These are phyloP conservation scores for Gracilariopsis chorda DNA, from an alignment of 23 red algal genomes.

Conservation along the genomic window DNA sequence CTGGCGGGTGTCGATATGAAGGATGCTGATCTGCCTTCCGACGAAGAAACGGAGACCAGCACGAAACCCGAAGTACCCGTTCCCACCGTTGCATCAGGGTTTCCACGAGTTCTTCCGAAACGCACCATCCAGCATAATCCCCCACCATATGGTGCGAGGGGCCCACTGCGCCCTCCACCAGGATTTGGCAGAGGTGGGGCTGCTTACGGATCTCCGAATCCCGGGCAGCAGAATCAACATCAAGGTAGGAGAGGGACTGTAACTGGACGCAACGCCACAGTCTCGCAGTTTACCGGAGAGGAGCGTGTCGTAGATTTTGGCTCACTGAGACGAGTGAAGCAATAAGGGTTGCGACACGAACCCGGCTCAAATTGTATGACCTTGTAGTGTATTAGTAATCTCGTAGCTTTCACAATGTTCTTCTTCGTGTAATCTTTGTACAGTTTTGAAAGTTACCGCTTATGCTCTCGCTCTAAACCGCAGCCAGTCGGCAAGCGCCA, in stretches of 20 bases:
- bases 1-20: background rate
- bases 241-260: background rate
- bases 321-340: conserved; percentile 35
- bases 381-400: background rate
- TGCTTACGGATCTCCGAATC: background rate
- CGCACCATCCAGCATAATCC: conserved; percentile 16
- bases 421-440: too few species aligned
- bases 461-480: too few species aligned
- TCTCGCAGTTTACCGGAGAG: conserved; percentile 49
- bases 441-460: too few species aligned
- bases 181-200: background rate
- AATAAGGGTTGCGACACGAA: background rate
- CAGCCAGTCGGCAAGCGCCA: too few species aligned
- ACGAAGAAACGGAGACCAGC: background rate
- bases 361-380: background rate
- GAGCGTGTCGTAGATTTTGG: conserved; percentile 65
- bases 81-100: background rate
- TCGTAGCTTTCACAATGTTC: too few species aligned
- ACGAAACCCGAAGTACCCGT: background rate
- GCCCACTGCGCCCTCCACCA: background rate
- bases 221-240: background rate
- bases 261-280: conserved; percentile 6
- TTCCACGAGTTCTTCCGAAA: conserved; percentile 1
- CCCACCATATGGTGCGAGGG: conserved; percentile 13
- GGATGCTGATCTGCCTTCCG: background rate